Percentiles rank a stretch among this genome's conserved stretches.
phyloP scores from a whole-genome alignment of 495 filamentous ascomycete species.

The Rusavskia elegans region DNA sequence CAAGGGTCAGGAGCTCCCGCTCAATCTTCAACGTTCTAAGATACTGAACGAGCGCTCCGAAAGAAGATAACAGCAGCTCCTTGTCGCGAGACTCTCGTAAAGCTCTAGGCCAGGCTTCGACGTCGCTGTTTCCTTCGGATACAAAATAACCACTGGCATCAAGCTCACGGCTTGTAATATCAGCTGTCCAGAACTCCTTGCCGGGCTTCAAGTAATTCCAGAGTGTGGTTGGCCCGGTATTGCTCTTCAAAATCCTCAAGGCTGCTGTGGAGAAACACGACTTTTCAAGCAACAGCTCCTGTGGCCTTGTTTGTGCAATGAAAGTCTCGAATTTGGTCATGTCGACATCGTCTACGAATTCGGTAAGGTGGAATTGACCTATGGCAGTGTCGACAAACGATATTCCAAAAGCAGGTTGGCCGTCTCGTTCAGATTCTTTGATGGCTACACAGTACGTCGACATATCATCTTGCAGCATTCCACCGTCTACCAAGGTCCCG shows the following conservation, averaged over 20 bases:
- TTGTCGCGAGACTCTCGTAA: conserved; percentile 61
- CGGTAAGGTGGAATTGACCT: conserved; percentile 81
- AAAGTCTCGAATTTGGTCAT: conserved; percentile 98
- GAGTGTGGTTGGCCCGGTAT: conserved; percentile 79
- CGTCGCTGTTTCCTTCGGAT: conserved; percentile 38
- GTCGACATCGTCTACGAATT: conserved; percentile 84
- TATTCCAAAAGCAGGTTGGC: conserved; percentile 72
- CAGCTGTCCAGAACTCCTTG: conserved; percentile 86
- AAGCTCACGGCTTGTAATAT: conserved; percentile 66
- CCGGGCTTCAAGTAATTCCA: conserved; percentile 86
- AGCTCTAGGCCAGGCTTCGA: conserved; percentile 64
- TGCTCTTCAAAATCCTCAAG: conserved; percentile 91
- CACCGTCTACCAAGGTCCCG: conserved; percentile 85
- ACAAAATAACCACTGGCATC: conserved; percentile 70
- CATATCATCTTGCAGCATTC: conserved; percentile 97
- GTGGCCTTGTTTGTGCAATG: conserved; percentile 80
- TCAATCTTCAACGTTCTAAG: conserved; percentile 80
- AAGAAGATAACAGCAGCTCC: conserved; percentile 78
- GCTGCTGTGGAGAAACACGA: conserved; percentile 67
- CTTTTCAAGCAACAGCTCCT: conserved; percentile 85
- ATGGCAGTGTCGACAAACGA: conserved; percentile 94
- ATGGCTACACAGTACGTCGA: conserved; percentile 93
- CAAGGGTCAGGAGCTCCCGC: conserved; percentile 69
- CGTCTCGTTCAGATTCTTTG: conserved; percentile 69
- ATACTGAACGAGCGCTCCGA: conserved; percentile 82